Evolutionary conservation across 345 rosid species (phyloP), one percentile per base, ranked within the genome.

Genomic region (Syzygium oleosum): DNA sequence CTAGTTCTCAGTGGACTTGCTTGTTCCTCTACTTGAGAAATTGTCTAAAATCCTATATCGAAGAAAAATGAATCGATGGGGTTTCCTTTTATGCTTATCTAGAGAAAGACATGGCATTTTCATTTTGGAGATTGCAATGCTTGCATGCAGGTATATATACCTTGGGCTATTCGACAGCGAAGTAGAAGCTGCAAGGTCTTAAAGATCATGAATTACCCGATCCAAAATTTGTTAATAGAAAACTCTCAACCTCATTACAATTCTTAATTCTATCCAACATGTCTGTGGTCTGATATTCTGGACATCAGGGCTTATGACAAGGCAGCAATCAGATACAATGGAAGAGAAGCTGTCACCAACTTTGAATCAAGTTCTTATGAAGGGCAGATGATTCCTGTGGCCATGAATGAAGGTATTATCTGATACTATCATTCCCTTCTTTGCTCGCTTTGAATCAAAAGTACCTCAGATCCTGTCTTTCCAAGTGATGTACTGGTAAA

Each of bases 111-210:
- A 21, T 38, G 49, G 83, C 83, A 73, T 73, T 93, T 93, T 93
- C 91, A 92, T 92, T 52, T 85, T 93, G 93, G 93, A 90, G 95
- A 94, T 94, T 92, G 95, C 94, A 89, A 96, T 95, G 93, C 95
- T 96, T 95, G 91, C 93, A 84, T 96, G 99, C 98, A 97, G 99
- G 99, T 97, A 96, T 97, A 92, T 95, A 46, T 97, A 97, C 92
- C 99, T 97, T 94, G 99, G 97, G 95, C 95, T 96, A 89, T 97
- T 97, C 97, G 95, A 97, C 95, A 95, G 92, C 87, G 97, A 97
- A 95, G 98, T 96, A 93, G 97, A 96, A 92, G 99, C 98, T 93
- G 99, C 98, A 95, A 97, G 99, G 99, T 96, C 96, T 91, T 92
- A 88, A 91, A 93, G 96, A 95, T 94, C 93, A 93, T 90, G 91